A percentile compares a stretch with the other conserved stretches of the same genome.
These are phyloP conservation scores for Moesziomyces antarcticus DNA, from an alignment of 1,284 basidiomycete species.

Conservation along the genomic window DNA sequence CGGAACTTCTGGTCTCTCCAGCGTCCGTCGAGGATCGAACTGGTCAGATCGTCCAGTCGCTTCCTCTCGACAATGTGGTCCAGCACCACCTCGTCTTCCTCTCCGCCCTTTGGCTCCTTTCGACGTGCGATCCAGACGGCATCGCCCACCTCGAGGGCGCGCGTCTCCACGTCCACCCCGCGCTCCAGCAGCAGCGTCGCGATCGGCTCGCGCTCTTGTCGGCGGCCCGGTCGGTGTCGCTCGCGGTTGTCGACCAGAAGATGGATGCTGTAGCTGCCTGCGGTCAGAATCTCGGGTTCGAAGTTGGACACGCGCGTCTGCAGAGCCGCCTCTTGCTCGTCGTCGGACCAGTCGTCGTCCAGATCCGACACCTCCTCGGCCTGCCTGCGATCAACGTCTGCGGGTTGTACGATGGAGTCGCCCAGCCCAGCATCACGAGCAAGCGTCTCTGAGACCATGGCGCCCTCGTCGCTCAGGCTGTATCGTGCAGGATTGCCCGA, in stretches of 20 bases:
- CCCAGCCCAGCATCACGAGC: slow-evolving; percentile 40
- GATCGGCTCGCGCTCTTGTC: slow-evolving; percentile 32
- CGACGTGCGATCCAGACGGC: slow-evolving; percentile 73
- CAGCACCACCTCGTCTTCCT: slow-evolving; percentile 70
- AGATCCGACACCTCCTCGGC: slow-evolving; percentile 3
- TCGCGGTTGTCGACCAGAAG: slow-evolving; percentile 73
- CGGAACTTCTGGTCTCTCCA: slow-evolving; percentile 74
- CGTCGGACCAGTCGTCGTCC: slow-evolving; percentile 22
- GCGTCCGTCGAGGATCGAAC: slow-evolving; percentile 72
- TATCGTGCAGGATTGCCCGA: slow-evolving; percentile 64
- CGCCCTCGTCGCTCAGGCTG: slow-evolving; percentile 60
- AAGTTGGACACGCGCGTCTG: slow-evolving; percentile 11
- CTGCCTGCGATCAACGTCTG: background rate
- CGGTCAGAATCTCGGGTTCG: slow-evolving; percentile 69
- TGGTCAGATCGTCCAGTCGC: slow-evolving; percentile 72
- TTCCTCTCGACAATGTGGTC: slow-evolving; percentile 74
- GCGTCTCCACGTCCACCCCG: slow-evolving; percentile 70
- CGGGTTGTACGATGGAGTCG: background rate
- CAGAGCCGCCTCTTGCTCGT: slow-evolving; percentile 17
- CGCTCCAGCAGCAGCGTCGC: slow-evolving; percentile 47
- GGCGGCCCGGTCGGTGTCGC: slow-evolving; percentile 42
- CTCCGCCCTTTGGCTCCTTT: slow-evolving; percentile 60
- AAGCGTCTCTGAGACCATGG: slow-evolving; percentile 45
- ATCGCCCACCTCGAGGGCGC: slow-evolving; percentile 72
- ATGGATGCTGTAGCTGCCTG: slow-evolving; percentile 71